Evolutionary conservation across 2,329 filamentous ascomycete genomes (phyloP), one percentile per base, ranked within the genome.

Genomic region (Bipolaris sorokiniana): DNA sequence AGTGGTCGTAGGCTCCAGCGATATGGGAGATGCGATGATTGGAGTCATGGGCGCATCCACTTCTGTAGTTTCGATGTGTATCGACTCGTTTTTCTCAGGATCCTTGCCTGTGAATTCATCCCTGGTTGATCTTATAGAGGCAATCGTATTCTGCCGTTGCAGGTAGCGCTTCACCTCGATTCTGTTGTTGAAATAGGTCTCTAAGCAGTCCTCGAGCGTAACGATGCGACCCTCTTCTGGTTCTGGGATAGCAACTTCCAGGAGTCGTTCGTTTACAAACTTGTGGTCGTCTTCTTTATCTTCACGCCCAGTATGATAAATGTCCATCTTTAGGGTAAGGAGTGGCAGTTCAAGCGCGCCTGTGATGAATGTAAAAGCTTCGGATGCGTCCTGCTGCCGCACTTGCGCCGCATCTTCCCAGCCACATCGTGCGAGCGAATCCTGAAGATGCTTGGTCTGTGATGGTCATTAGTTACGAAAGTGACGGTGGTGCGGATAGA

Each of bases 331-430:
- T 36, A 98, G 78, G 0, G 93, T 93, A 23, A 98, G 83, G 1
- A 98, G 82, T 6, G 95, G 95, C 15, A 98, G 78, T 67, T 96
- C 89, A 18, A 99, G 83, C 20, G 89, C 92, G 64, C 92, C 93
- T 0, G 94, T 97, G 62, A 99, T 92, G 74, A 97, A 97, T 0
- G 89, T 91, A 73, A 98, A 98, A 1, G 93, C 93, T 77, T 99
- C 95, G 0, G 95, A 97, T 0, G 92, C 91, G 76, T 99, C 95
- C 77, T 99, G 95, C 72, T 98, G 95, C 66, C 88, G 85, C n/a
- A 91, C 73, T 55, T 85, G 78, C 20, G 85, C 84, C 45, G 93
- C 93, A 56, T 96, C 92, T 65, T 84, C 80, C 95, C 95, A 98
- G 3, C 94, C 95, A 73, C 93, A 97, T 51, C 88, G 89, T 16